Conservation (phyloP, 176 grass and related monocot genomes). For the Musa itinerans region DNA sequence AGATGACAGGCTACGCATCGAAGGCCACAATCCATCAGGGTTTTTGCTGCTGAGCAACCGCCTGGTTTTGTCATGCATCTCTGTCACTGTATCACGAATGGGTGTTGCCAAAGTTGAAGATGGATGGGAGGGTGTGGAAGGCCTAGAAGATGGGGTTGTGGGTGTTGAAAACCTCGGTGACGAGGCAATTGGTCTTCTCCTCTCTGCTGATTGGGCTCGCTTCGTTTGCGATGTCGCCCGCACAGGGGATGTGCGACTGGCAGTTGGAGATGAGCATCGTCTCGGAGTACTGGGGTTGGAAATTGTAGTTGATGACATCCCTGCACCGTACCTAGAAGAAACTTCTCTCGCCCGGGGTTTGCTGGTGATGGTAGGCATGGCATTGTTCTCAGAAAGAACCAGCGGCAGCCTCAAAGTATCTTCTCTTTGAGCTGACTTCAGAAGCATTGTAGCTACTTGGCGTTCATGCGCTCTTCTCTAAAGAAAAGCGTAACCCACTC, state of each 20-base stretch:
- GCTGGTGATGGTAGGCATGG: neutral
- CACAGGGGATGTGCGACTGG: neutral
- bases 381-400: slow-evolving; percentile 12
- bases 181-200: neutral
- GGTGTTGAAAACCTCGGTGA: neutral
- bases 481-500: neutral
- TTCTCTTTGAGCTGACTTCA: neutral
- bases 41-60: slow-evolving; percentile 24
- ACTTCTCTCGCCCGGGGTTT: neutral
- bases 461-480: neutral
- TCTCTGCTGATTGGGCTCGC: slow-evolving; percentile 7
- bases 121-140: slow-evolving; percentile 56
- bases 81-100: slow-evolving; percentile 37
- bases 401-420: neutral
- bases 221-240: neutral
- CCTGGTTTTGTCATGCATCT: slow-evolving; percentile 30
- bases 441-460: neutral
- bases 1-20: slow-evolving; percentile 68
- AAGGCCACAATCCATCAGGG: slow-evolving; percentile 83
- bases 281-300: neutral
- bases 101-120: slow-evolving; percentile 55
- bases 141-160: slow-evolving; percentile 1
- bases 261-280: slow-evolving; percentile 5
- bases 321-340: slow-evolving; percentile 4
- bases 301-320: neutral